phyloP scores from a whole-genome alignment of 768 basidiomycete genomes.

The Termitomyces sp. region DNA sequence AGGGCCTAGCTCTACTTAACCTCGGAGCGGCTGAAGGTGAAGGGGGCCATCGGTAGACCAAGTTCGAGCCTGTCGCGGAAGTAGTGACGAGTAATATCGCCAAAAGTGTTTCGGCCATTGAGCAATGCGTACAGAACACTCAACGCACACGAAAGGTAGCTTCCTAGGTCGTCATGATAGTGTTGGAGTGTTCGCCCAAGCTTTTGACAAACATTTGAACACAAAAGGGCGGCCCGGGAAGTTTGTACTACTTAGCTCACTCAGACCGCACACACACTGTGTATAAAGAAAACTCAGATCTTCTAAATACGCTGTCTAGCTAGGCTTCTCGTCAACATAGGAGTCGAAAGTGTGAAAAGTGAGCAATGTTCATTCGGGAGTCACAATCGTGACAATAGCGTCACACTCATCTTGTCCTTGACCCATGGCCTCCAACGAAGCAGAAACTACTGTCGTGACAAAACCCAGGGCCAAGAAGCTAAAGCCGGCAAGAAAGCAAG shows the following conservation, averaged over 20 bases:
- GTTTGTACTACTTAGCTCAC: too few relatives aligned
- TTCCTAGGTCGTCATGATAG: neutral
- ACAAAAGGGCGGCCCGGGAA: neutral
- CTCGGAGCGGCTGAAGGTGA: conserved; percentile 60
- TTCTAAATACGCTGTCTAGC: neutral
- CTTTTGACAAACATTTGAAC: neutral
- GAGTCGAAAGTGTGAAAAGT: neutral
- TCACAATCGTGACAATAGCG: neutral
- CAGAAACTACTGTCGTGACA: conserved; percentile 13
- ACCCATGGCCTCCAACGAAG: conserved; percentile 30
- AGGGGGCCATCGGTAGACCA: conserved; percentile 87
- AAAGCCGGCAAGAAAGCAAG: conserved; percentile 92
- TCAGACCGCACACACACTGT: too few relatives aligned
- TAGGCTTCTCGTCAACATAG: too few relatives aligned
- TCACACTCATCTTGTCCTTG: neutral
- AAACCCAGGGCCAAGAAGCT: conserved; percentile 52
- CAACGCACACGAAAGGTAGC: neutral
- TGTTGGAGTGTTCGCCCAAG: neutral
- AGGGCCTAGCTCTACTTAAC: conserved; percentile 66
- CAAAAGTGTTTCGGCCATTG: conserved; percentile 76
- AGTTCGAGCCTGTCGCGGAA: conserved; percentile 73
- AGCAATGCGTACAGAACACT: neutral
- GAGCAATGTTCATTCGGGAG: neutral
- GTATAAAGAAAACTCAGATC: neutral
- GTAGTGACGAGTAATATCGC: conserved; percentile 82